Conservation (phyloP, 495 filamentous ascomycete species). For the Chaetomium fimeti region DNA sequence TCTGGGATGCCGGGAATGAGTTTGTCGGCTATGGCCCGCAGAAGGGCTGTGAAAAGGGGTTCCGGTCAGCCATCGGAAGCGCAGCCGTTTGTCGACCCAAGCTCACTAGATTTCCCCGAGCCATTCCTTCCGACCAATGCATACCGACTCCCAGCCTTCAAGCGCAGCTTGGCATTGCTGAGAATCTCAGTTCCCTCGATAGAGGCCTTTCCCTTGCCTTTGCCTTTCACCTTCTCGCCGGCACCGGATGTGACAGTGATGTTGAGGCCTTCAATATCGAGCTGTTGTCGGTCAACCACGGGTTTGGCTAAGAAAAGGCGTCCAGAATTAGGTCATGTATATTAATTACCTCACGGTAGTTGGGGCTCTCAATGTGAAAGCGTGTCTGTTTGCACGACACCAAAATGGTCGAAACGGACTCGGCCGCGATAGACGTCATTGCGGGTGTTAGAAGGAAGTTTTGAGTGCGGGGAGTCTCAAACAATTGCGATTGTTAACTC, state of each 20-base stretch:
- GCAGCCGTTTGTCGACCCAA: background rate
- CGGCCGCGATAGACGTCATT: conserved; percentile 51
- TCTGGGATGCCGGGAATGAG: conserved; percentile 76
- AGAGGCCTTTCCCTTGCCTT: conserved; percentile 53
- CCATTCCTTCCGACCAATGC: conserved; percentile 76
- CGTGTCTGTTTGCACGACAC: conserved; percentile 58
- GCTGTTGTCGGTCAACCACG: conserved; percentile 38
- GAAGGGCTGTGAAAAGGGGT: conserved; percentile 50
- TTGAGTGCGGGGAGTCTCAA: background rate
- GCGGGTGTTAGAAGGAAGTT: background rate
- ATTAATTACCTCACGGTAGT: conserved; percentile 50
- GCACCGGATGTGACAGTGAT: conserved; percentile 57
- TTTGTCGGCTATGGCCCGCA: conserved; percentile 72
- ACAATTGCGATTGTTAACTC: too few species aligned
- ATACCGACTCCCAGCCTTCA: conserved; percentile 70
- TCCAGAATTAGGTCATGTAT: too few species aligned
- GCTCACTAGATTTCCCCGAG: conserved; percentile 73
- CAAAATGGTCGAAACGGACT: conserved; percentile 50
- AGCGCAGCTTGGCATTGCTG: conserved; percentile 60
- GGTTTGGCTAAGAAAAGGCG: background rate
- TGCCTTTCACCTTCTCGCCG: conserved; percentile 23
- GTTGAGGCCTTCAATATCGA: conserved; percentile 65
- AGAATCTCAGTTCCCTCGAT: conserved; percentile 64
- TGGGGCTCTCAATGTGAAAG: conserved; percentile 54
- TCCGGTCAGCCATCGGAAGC: background rate